Evolutionary conservation across 345 rosid species (phyloP).

Genomic region (Bruguiera sexangula): DNA sequence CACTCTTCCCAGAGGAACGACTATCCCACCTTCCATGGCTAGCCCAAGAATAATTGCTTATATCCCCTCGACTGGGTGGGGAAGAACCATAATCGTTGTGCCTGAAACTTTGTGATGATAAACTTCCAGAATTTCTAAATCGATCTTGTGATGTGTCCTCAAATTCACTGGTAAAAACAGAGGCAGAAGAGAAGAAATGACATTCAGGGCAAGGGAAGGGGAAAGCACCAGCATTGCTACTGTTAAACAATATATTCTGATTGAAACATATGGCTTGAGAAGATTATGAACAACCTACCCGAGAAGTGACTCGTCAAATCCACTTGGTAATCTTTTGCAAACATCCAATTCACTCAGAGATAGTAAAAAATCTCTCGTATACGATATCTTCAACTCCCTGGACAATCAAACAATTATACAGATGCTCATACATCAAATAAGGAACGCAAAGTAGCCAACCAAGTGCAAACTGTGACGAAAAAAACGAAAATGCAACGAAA

Average conservation of each 20-base stretch:
- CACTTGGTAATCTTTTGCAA: slow-evolving; percentile 69
- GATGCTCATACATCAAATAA: neutral
- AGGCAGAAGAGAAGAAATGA: slow-evolving; percentile 5
- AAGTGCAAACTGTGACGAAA: neutral
- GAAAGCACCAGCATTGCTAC: neutral
- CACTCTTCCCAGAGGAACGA: slow-evolving; percentile 73
- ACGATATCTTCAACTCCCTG: slow-evolving; percentile 58
- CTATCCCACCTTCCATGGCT: slow-evolving; percentile 82
- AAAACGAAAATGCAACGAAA: slow-evolving; percentile 4
- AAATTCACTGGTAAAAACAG: slow-evolving; percentile 46
- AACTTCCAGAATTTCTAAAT: slow-evolving; percentile 50
- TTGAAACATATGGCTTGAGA: neutral
- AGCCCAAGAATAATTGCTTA: slow-evolving; percentile 48
- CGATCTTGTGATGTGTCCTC: slow-evolving; percentile 64
- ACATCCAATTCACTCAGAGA: slow-evolving; percentile 65
- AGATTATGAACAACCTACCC: slow-evolving; percentile 37
- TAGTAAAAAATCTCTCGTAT: slow-evolving; percentile 65
- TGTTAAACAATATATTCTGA: neutral
- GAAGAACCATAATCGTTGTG: slow-evolving; percentile 84
- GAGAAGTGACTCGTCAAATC: slow-evolving; percentile 51
- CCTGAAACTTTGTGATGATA: slow-evolving; percentile 53
- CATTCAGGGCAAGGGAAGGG: slow-evolving; percentile 4
- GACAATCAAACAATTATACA: slow-evolving; percentile 24
- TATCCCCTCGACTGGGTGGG: slow-evolving; percentile 80
- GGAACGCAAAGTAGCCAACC: neutral